Evolutionary conservation across 495 filamentous ascomycete species (phyloP), one percentile per base, ranked within the genome.

Genomic region (Xylaria acuta): DNA sequence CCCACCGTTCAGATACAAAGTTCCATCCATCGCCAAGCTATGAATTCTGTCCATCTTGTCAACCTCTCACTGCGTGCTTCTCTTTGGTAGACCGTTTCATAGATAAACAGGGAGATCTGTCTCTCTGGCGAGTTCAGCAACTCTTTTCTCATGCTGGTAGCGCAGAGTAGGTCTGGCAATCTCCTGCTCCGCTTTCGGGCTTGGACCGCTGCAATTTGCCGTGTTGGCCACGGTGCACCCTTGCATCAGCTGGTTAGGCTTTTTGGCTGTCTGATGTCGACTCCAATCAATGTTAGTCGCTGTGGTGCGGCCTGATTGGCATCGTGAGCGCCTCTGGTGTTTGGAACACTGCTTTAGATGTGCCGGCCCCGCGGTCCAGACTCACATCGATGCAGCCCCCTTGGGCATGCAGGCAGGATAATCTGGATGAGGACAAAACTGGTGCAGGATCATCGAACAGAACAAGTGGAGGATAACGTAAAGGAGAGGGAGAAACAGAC

Each of bases 341-440:
- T 64, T 74, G 25, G 51, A 56, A 67, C 53, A 60, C 68, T 47
- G 47, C 67, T 75, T 74, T 74, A 64, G 45, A 69, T 27, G 58
- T 69, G 67, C 68, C 75, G 72, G 49, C 59, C 34, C 72, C 49
- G 49, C 71, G 74, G 75, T 73, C 77, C 72, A 79, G 77, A 77
- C 73, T 79, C 72, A 27, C 69, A 65, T 75, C 70, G 75, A 74
- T 72, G 75, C 70, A 75, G 73, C 65, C 68, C 53, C 30, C 68
- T 70, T 73, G 72, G 70, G 72, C 65, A 70, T 72, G 16, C 65
- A 74, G 74, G 69, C 64, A 67, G 72, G 72, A 59, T 40, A 60
- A 64, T 73, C 66, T 43, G 68, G 66, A 71, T 60, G 72, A 75
- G 45, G 43, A 38, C 56, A 64, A 56, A 56, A 20, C 36, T 58